Evolutionary conservation across 108 stramenopile genomes (phyloP).

Genomic region (Nitzschia sp.): DNA sequence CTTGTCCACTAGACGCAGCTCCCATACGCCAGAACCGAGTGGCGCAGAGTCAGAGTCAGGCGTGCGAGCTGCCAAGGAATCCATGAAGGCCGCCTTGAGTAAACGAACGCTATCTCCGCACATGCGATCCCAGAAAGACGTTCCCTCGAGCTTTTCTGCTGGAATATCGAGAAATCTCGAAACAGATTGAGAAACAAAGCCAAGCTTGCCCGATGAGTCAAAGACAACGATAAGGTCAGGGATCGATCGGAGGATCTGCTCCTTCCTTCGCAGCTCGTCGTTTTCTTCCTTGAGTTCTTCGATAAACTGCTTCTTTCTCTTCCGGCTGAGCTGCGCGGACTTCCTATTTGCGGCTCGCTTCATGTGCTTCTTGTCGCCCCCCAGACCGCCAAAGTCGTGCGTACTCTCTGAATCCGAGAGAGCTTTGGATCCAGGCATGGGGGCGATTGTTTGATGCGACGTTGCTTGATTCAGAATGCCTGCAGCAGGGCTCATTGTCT

Average conservation of each 20-base stretch:
- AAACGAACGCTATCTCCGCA: slow-evolving; percentile 69
- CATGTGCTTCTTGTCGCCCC: slow-evolving; percentile 68
- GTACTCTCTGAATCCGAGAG: background rate
- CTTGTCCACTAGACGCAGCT: slow-evolving; percentile 59
- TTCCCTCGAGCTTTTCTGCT: slow-evolving; percentile 58
- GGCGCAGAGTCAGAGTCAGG: slow-evolving; percentile 62
- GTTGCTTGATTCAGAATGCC: slow-evolving; percentile 2
- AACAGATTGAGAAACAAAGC: slow-evolving; percentile 75
- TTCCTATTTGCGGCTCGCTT: slow-evolving; percentile 86
- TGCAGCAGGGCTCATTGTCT: too few relatives aligned
- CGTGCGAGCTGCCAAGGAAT: slow-evolving; percentile 72
- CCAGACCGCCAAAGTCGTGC: background rate
- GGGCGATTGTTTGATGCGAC: slow-evolving; percentile 6
- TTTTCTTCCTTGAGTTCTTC: slow-evolving; percentile 92
- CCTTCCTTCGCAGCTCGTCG: slow-evolving; percentile 72
- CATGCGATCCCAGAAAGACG: slow-evolving; percentile 77
- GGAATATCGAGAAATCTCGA: slow-evolving; percentile 49
- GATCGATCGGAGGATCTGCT: slow-evolving; percentile 76
- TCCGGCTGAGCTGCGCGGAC: slow-evolving; percentile 91
- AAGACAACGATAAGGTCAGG: slow-evolving; percentile 87
- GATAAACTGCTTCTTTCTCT: slow-evolving; percentile 92
- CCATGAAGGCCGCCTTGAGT: slow-evolving; percentile 87
- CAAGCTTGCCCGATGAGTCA: slow-evolving; percentile 75
- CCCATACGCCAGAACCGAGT: slow-evolving; percentile 67
- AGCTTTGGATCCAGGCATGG: slow-evolving; percentile 19